A percentile compares a stretch with the other conserved stretches of the same genome.
phyloP scores from a whole-genome alignment of 176 grass and related monocot genomes.

The Avena sativa region DNA sequence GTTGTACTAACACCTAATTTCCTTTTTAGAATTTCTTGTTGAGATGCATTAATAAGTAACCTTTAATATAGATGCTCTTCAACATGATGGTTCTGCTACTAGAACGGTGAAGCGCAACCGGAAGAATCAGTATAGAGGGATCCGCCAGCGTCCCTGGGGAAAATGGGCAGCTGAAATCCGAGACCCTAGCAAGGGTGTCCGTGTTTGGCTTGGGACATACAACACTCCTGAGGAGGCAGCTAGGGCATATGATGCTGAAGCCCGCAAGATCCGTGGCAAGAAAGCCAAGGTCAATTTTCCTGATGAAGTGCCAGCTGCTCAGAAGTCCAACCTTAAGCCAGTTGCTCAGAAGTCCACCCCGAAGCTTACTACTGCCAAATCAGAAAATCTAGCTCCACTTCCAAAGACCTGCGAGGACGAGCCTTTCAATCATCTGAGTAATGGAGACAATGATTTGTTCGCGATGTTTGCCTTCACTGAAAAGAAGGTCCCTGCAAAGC shows the following conservation, averaged over 20 bases:
- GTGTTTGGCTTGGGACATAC: constrained; percentile 94
- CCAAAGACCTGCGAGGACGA: constrained; percentile 30
- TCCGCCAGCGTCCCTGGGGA: constrained; percentile 76
- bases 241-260: constrained; percentile 80
- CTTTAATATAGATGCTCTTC: constrained; percentile 52
- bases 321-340: constrained; percentile 25
- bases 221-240: constrained; percentile 80
- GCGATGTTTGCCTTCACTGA: constrained; percentile 57
- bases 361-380: constrained; percentile 39
- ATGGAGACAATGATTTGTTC: constrained; percentile 56
- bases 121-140: constrained; percentile 80
- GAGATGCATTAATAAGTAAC: constrained; percentile 4
- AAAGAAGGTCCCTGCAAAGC: constrained; percentile 42
- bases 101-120: constrained; percentile 45
- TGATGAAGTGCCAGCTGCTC: constrained; percentile 47
- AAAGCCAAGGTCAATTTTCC: constrained; percentile 90
- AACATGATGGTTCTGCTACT: constrained; percentile 48
- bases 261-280: constrained; percentile 76
- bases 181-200: constrained; percentile 80
- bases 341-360: constrained; percentile 28
- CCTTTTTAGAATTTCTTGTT: constrained; percentile 12
- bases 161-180: constrained; percentile 92
- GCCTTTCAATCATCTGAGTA: constrained; percentile 38
- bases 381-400: constrained; percentile 36
- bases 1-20: neutral